A percentile compares a stretch with the other conserved stretches of the same genome.
Conservation (phyloP, 2,329 filamentous ascomycete genomes). For the Talaromyces rugulosus region DNA sequence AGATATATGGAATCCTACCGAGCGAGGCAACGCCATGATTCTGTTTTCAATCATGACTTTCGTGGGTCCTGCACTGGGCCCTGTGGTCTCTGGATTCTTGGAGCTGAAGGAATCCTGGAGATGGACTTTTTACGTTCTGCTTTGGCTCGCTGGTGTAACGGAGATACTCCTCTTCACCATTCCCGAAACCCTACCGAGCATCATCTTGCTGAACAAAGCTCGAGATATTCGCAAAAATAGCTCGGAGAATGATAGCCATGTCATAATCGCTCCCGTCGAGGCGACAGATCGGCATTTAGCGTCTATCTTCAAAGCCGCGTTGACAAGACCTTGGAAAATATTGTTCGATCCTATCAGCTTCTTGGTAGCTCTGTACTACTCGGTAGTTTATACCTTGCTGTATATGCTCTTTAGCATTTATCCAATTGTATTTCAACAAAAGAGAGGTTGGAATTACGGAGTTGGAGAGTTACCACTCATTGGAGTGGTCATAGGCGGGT, state of each 20-base stretch:
- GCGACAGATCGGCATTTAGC: neutral
- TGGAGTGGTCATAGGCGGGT: constrained; percentile 12
- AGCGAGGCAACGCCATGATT: neutral
- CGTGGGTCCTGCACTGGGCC: neutral
- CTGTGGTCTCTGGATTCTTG: neutral
- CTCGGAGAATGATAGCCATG: neutral
- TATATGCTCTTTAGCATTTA: constrained; percentile 30
- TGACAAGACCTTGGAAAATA: constrained; percentile 36
- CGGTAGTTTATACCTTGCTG: constrained; percentile 29
- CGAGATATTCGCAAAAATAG: neutral
- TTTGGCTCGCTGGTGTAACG: neutral
- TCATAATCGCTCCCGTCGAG: neutral
- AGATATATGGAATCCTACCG: neutral
- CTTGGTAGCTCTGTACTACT: constrained; percentile 50
- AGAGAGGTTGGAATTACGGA: constrained; percentile 52
- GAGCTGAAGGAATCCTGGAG: neutral
- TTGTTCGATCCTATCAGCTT: constrained; percentile 53
- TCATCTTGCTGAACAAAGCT: neutral
- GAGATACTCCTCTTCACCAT: neutral
- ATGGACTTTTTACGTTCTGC: neutral
- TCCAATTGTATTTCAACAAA: constrained; percentile 49
- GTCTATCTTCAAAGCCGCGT: neutral
- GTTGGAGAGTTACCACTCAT: constrained; percentile 51
- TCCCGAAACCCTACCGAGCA: neutral
- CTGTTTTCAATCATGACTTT: neutral